These are phyloP conservation scores for Malus hybrid DNA, from an alignment of 331 rosid genomes.

Conservation along the genomic window DNA sequence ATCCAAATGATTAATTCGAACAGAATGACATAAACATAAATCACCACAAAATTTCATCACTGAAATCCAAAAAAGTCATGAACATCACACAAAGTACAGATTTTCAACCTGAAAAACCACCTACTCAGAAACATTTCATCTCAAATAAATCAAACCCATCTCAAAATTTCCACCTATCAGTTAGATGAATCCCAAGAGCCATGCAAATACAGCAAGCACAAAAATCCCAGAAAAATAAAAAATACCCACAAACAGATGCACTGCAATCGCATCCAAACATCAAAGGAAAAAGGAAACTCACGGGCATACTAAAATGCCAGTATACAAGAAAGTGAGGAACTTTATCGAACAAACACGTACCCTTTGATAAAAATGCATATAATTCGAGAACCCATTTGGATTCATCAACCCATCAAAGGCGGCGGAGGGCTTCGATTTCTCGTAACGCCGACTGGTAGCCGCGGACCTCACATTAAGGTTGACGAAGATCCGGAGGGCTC, in stretches of 20 bases:
- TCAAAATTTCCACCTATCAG: background rate
- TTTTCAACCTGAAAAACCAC: background rate
- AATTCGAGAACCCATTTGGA: constrained; percentile 2
- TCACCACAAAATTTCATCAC: background rate
- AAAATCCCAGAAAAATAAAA: background rate
- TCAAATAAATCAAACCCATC: constrained; percentile 10
- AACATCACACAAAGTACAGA: background rate
- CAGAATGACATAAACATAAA: background rate
- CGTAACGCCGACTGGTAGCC: background rate
- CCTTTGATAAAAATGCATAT: background rate
- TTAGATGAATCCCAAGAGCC: constrained; percentile 8
- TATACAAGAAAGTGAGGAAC: background rate
- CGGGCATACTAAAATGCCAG: background rate
- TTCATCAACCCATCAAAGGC: background rate
- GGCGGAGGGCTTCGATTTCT: background rate
- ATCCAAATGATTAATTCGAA: background rate
- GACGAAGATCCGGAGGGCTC: too few relatives aligned
- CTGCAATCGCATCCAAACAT: background rate
- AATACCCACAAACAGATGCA: constrained; percentile 12
- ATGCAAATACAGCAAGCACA: background rate
- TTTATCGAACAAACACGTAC: constrained; percentile 7
- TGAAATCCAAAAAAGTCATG: background rate
- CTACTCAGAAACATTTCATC: background rate
- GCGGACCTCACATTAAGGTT: background rate
- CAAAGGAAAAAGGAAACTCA: background rate